Conservation (phyloP, 306 rosid species). For the Quercus parvula region DNA sequence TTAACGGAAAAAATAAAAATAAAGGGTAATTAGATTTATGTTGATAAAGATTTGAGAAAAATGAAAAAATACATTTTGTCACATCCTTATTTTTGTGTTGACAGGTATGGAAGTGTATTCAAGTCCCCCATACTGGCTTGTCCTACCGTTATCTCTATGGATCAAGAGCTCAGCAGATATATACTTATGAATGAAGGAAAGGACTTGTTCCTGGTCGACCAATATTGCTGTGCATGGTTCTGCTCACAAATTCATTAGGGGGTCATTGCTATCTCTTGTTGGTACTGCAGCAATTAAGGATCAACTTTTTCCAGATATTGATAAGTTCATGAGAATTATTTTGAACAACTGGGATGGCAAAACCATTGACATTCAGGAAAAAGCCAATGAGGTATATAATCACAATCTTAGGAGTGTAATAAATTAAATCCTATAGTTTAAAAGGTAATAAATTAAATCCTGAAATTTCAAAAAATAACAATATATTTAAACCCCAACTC, state of each 20-base stretch:
- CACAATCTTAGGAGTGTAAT: background rate
- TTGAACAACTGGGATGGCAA: constrained; percentile 45
- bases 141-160: constrained; percentile 63
- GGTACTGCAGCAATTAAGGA: constrained; percentile 46
- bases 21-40: too few relatives aligned
- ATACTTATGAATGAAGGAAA: constrained; percentile 61
- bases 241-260: constrained; percentile 59
- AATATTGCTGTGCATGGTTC: constrained; percentile 81
- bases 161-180: constrained; percentile 59
- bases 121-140: constrained; percentile 69
- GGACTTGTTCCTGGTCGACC: constrained; percentile 68
- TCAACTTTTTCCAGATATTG: constrained; percentile 50
- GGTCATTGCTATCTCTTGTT: constrained; percentile 49
- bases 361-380: constrained; percentile 62
- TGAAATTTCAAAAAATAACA: too few relatives aligned
- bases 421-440: too few relatives aligned
- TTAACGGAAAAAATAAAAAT: too few relatives aligned
- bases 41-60: too few relatives aligned
- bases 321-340: constrained; percentile 46
- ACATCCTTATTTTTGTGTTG: background rate
- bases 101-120: constrained; percentile 65
- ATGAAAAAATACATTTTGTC: background rate
- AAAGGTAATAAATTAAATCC: too few relatives aligned
- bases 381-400: constrained; percentile 52
- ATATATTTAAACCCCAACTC: too few relatives aligned